Evolutionary conservation across 1,284 basidiomycete species (phyloP), one percentile per base, ranked within the genome.

Genomic region (Rhodotorula sp.): DNA sequence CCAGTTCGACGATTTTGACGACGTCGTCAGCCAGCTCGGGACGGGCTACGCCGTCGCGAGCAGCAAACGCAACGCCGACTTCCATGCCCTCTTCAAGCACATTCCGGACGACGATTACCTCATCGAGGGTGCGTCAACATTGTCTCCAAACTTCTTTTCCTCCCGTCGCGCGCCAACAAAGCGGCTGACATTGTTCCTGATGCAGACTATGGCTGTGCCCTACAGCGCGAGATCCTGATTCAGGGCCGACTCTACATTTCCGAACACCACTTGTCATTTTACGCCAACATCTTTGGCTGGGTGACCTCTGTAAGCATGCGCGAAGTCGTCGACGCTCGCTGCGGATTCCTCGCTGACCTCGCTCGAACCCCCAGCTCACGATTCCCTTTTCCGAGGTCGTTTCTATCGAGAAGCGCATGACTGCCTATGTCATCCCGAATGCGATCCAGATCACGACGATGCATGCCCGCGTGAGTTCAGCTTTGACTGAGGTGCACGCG

Each of bases 221-320:
- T 98, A 19, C 93, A 97, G 79, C 88, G 94, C 65, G 97, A 99
- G 81, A 98, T 99, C 76, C 85, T 99, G 43, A 91, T 98, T 47
- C 95, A 99, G 84, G 95, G 95, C 5, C 86, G 95, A 5, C 81
- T 99, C 64, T 99, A 99, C 82, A 92, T 99, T 34, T 98, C 95
- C 1, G 97, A 99, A 82, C 95, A 98, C 81, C 95, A 98, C 80
- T 86, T 98, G 23, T 97, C 93, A 83, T 99, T 99, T 84, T 92
- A 99, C 79, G 95, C 97, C 31, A 99, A 97, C 80, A 97, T 99
- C 66, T 97, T 99, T 81, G 95, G 95, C 59, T 99, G 95, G 95
- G 90, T 97, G 68, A 98, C 95, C 26, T 90, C 97, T 79, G 92
- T 94, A 80, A 49, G 64, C n/a, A 10, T 14, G 38, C 8, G 34